These are phyloP conservation scores for Metschnikowia peoriensis DNA, from an alignment of 805 yeast species.

Conservation along the genomic window DNA sequence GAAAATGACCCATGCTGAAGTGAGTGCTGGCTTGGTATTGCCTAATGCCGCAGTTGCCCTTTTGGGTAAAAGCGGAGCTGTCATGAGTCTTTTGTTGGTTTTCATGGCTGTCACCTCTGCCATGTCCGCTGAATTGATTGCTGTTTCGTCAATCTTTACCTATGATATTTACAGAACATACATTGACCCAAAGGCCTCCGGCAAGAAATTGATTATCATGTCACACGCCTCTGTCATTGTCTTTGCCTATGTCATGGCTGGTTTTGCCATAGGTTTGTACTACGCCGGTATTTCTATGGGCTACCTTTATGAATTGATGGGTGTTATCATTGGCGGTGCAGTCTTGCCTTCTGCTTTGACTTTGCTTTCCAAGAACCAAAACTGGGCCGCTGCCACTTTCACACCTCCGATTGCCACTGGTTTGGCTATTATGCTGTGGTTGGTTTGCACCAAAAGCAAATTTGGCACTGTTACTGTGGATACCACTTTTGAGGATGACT, in stretches of 20 bases:
- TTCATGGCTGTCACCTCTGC: conserved; percentile 95
- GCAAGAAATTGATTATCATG: conserved; percentile 64
- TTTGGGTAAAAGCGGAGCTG: conserved; percentile 87
- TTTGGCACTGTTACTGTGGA: conserved; percentile 33
- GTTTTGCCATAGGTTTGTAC: conserved; percentile 76
- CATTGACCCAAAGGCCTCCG: conserved; percentile 73
- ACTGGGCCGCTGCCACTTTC: conserved; percentile 61
- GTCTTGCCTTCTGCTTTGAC: conserved; percentile 76
- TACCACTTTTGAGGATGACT: conserved; percentile 75
- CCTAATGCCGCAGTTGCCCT: conserved; percentile 81
- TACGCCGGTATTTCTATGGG: conserved; percentile 87
- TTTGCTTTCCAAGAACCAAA: conserved; percentile 62
- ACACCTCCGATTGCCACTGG: conserved; percentile 80
- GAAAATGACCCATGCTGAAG: conserved; percentile 62
- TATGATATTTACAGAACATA: conserved; percentile 84
- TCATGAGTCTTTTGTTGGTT: conserved; percentile 70
- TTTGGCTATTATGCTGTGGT: conserved; percentile 65
- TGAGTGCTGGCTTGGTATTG: conserved; percentile 75
- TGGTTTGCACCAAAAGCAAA: conserved; percentile 34
- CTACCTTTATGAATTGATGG: conserved; percentile 84
- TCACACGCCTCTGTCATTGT: conserved; percentile 66
- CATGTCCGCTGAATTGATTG: conserved; percentile 85
- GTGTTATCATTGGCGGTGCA: conserved; percentile 82
- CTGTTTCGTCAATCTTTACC: conserved; percentile 81
- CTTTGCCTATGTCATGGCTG: conserved; percentile 67